These are phyloP conservation scores for Fusarium continuum DNA, from an alignment of 2,329 filamentous ascomycete genomes.

Conservation along the genomic window DNA sequence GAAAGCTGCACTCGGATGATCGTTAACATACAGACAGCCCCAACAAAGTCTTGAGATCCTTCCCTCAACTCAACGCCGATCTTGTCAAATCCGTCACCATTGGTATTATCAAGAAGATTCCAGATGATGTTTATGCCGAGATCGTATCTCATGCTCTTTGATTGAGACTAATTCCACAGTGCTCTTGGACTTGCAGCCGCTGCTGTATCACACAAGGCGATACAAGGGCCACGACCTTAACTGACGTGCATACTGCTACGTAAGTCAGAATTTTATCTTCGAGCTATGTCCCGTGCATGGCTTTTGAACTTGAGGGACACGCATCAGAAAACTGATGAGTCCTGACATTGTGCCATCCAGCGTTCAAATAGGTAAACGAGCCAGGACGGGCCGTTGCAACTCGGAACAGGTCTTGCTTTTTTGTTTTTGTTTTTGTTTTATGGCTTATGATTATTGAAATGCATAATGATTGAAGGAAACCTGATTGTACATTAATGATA, in stretches of 20 bases:
- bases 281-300: conserved; percentile 5
- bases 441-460: conserved; percentile 31
- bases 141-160: conserved; percentile 87
- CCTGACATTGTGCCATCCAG: neutral
- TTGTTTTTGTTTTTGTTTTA: conserved; percentile 8
- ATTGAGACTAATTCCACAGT: neutral
- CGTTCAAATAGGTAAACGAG: neutral
- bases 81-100: conserved; percentile 87
- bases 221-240: conserved; percentile 1
- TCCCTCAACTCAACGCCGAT: conserved; percentile 84
- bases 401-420: no score
- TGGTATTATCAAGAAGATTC: conserved; percentile 87
- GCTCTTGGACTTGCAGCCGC: neutral
- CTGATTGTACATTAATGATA: conserved; percentile 15
- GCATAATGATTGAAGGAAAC: conserved; percentile 23
- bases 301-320: neutral
- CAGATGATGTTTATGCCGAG: conserved; percentile 88
- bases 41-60: conserved; percentile 88
- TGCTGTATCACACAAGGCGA: conserved; percentile 3
- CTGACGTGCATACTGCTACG: conserved; percentile 26
- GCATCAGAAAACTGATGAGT: neutral
- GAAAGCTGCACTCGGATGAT: neutral
- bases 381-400: neutral
- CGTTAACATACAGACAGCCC: conserved; percentile 67
- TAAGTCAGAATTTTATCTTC: conserved; percentile 25